Base-by-base conservation (phyloP, 208 protist genomes). In the Lotmaria passim region DNA sequence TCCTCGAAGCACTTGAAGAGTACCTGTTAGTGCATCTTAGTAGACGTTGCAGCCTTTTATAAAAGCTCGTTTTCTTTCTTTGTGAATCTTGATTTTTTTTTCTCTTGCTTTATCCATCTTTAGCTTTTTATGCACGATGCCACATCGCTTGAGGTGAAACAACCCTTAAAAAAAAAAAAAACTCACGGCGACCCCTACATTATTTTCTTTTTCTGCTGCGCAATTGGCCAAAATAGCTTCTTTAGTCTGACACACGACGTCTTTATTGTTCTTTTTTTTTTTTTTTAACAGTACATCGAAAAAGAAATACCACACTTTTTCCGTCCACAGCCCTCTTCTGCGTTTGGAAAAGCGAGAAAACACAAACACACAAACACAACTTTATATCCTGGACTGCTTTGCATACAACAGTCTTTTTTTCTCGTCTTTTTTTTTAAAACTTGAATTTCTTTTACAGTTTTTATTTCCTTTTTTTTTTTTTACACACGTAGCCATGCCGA, bases 401-500 rank as follows among this genome's bases (percentile, higher is more conserved):
- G 10, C 17, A 21, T 15, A 11, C 15, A 53, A 21, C 17, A 0
- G 23, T 33, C 56, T 26, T 23, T 28, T 59, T 11, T 47, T 5
- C 59, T 28, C 39, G 34, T 23, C 55, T 66, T 24, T n/a, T n/a
- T 66, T 65, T 56, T 36, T 30, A 57, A 26, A 4, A 28, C 7
- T 38, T 19, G 11, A 11, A 52, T 46, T 50, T 58, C 7, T 50
- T 62, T 39, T 3, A 15, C 10, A 7, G 14, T 31, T 7, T 70
- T n/a, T n/a, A n/a, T n/a, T n/a, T 67, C 33, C 19, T 53, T n/a
- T 36, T 50, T 36, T 43, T 31, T 8, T 30, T n/a, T n/a, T n/a
- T n/a, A n/a, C n/a, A n/a, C n/a, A n/a, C n/a, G n/a, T 43, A 36
- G 41, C 24, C 43, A 69, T 69, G 66, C 44, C 67, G 52, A 64